Conservation (phyloP, 2,329 filamentous ascomycete species). For the Nemania bipapillata region DNA sequence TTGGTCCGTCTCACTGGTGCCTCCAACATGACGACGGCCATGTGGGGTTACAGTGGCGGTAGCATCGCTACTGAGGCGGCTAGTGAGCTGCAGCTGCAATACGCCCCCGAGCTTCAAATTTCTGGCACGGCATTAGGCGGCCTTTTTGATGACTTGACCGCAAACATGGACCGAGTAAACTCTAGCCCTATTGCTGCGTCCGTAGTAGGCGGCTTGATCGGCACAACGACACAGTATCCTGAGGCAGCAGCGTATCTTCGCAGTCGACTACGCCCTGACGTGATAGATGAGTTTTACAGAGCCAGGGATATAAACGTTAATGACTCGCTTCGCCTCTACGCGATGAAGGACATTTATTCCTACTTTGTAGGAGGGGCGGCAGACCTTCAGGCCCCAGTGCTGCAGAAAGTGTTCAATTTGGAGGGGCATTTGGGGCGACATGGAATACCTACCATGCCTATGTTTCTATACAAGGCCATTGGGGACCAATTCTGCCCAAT, state of each 20-base stretch:
- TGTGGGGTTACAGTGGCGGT: conserved; percentile 69
- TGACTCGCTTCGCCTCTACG: conserved; percentile 42
- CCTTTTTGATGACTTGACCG: conserved; percentile 44
- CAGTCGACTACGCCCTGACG: conserved; percentile 48
- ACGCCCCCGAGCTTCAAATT: conserved; percentile 62
- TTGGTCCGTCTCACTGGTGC: not conserved
- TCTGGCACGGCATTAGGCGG: conserved; percentile 62
- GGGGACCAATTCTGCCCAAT: conserved; percentile 59
- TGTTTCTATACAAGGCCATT: conserved; percentile 63
- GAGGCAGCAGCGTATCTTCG: conserved; percentile 44
- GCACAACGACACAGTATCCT: conserved; percentile 49
- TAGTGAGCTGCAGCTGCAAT: conserved; percentile 61
- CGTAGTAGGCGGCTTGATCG: conserved; percentile 50
- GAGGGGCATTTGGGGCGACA: conserved; percentile 50
- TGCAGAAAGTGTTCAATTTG: conserved; percentile 46
- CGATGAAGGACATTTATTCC: conserved; percentile 46
- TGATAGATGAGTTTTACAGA: conserved; percentile 48
- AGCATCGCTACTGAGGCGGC: conserved; percentile 65
- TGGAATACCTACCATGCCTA: conserved; percentile 58
- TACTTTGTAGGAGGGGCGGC: conserved; percentile 47
- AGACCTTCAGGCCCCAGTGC: conserved; percentile 42
- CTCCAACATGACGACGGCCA: conserved; percentile 41
- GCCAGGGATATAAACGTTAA: conserved; percentile 37
- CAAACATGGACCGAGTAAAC: conserved; percentile 49
- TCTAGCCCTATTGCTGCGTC: conserved; percentile 49